These are phyloP conservation scores for Dunaliella primolecta DNA, from an alignment of 139 green algal genomes.

Conservation along the genomic window DNA sequence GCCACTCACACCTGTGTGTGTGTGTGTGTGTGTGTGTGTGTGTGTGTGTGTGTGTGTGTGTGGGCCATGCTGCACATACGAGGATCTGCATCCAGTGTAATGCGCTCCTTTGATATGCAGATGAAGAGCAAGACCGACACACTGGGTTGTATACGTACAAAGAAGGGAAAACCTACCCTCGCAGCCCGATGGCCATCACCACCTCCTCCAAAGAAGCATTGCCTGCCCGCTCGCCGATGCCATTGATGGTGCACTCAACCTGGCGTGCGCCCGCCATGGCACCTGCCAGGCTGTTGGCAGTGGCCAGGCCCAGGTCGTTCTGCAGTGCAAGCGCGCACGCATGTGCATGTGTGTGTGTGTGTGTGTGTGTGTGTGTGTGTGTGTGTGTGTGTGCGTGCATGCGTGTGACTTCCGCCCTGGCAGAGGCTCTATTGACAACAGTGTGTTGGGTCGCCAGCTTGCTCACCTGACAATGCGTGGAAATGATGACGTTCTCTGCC, in stretches of 20 bases:
- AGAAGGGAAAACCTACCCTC: constrained; percentile 45
- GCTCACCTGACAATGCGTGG: constrained; percentile 84
- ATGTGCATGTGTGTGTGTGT: not conserved
- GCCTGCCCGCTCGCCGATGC: constrained; percentile 96
- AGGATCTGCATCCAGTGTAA: too few relatives aligned
- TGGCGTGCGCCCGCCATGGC: constrained; percentile 71
- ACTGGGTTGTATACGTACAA: not conserved
- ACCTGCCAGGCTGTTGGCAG: constrained; percentile 91
- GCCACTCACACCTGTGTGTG: too few relatives aligned
- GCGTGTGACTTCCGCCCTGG: too few relatives aligned
- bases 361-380: not conserved
- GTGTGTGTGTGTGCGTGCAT: not conserved
- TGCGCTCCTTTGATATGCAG: too few relatives aligned
- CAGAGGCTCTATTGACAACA: not conserved
- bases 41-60: too few relatives aligned
- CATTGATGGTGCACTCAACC: constrained; percentile 99
- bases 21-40: too few relatives aligned
- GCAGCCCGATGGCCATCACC: constrained; percentile 85
- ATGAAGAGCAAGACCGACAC: too few relatives aligned
- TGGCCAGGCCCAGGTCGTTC: constrained; percentile 96
- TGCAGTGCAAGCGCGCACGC: constrained; percentile 32
- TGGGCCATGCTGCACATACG: too few relatives aligned
- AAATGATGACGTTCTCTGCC: constrained; percentile 81
- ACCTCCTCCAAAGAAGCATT: constrained; percentile 97
- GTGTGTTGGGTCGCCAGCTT: not conserved